Conservation (phyloP, 2,329 filamentous ascomycete species). For the Lasiodiplodia sp. region DNA sequence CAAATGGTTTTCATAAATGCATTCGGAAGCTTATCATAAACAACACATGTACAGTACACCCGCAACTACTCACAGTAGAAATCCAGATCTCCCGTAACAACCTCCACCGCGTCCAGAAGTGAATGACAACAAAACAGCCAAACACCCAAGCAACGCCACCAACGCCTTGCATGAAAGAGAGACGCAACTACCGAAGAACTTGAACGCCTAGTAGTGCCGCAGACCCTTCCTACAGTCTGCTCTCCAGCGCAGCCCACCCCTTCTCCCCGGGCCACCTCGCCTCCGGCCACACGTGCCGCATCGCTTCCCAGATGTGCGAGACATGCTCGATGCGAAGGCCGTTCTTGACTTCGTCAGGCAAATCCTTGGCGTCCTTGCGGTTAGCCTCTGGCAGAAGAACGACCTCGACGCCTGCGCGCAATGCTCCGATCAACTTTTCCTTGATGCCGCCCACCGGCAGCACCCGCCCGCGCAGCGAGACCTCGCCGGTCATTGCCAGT, state of each 20-base stretch:
- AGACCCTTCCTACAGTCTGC: slow-evolving; percentile 8
- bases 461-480: slow-evolving; percentile 84
- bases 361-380: slow-evolving; percentile 87
- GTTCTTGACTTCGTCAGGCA: slow-evolving; percentile 87
- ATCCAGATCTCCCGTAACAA: not conserved
- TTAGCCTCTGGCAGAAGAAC: slow-evolving; percentile 89
- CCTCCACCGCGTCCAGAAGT: not conserved
- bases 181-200: not conserved
- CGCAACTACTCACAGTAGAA: not conserved
- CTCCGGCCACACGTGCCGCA: slow-evolving; percentile 91
- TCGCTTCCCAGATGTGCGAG: slow-evolving; percentile 93
- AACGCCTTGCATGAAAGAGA: slow-evolving; percentile 25
- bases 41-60: not conserved
- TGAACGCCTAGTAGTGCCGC: not conserved
- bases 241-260: slow-evolving; percentile 66
- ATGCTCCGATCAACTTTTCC: slow-evolving; percentile 95
- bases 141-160: slow-evolving; percentile 5
- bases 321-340: slow-evolving; percentile 91
- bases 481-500: slow-evolving; percentile 89
- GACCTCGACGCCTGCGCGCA: slow-evolving; percentile 92
- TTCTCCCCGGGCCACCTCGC: slow-evolving; percentile 81
- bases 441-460: slow-evolving; percentile 97
- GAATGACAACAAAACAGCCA: not conserved
- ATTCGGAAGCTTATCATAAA: slow-evolving; percentile 5
- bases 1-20: not conserved